These are phyloP conservation scores for Triticum aestivum DNA, from an alignment of 176 grass and related monocot genomes.

Conservation along the genomic window DNA sequence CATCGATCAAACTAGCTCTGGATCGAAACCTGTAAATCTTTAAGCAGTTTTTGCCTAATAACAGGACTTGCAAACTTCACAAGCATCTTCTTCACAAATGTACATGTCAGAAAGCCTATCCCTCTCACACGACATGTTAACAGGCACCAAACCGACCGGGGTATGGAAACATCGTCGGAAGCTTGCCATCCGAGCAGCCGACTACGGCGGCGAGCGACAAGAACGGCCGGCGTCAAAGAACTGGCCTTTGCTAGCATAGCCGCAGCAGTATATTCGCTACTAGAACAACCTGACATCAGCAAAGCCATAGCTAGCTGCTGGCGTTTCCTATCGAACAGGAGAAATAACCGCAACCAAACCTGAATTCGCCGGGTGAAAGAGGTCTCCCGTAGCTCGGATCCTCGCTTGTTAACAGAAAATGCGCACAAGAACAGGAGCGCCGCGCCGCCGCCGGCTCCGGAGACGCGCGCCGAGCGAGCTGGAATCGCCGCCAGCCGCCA, in stretches of 20 bases:
- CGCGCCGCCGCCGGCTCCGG: background rate
- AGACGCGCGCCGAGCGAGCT: background rate
- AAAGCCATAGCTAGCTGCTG: background rate
- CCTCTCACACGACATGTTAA: background rate
- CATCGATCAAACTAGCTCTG: background rate
- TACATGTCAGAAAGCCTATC: background rate
- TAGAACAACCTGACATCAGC: background rate
- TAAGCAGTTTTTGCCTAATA: background rate
- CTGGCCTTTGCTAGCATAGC: background rate
- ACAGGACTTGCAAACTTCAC: background rate
- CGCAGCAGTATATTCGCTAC: background rate
- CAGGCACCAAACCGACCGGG: background rate
- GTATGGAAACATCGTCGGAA: background rate
- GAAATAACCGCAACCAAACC: background rate
- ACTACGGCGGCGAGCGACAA: background rate
- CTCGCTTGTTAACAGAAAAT: background rate
- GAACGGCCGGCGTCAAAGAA: background rate
- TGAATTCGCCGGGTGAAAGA: background rate
- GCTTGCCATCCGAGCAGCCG: background rate
- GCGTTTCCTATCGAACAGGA: constrained; percentile 2
- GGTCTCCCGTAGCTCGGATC: background rate
- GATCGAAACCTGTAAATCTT: background rate
- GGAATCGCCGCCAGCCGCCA: background rate
- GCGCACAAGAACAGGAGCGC: background rate
- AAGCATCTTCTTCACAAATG: background rate